Evolutionary conservation across 2,329 filamentous ascomycete species (phyloP), one percentile per base, ranked within the genome.

Genomic region (Nigrospora oryzae): DNA sequence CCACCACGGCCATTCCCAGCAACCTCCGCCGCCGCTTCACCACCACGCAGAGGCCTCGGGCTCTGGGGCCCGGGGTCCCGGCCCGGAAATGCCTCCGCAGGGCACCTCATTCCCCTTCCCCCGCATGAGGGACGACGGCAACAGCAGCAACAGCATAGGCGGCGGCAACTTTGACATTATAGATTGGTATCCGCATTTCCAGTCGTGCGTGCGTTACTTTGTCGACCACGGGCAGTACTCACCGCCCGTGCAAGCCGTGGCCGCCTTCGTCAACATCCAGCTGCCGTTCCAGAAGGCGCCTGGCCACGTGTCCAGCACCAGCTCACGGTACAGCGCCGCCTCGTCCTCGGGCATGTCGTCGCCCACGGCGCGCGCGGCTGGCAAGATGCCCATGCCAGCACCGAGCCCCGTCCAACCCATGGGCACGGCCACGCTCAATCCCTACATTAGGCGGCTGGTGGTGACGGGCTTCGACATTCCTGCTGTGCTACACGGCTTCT

Each of bases 101-200:
- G 23, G 23, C 34, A 36, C 13, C 8, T 36, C 14, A 2, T 36
- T 33, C 4, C 28, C 32, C 16, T 42, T 42, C 33, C 36, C 36
- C 33, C 39, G 31, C n/a, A 41, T 41, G 39, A 23, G 28, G 23
- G 23, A 28, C 23, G 23, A 28, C 23, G 23, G 23, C 23, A 28
- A 28, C 23, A 10, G 8, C 32, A 36, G 36, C 32, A 33, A 42
- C 33, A 42, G 10, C 19, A 10, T 7, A 2, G 23, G 23, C 23
- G 55, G 54, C 45, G 52, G 51, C n/a, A 57, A 59, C 40, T 83
- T 90, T 65, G 86, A 91, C 63, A 86, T 96, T 51, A 84, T 96
- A 61, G 86, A 89, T 49, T 97, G 93, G 93, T 86, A 95, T 62
- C 86, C 88, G 11, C 84, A 86, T 48, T 95, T 94, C 63, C 84